A percentile compares a stretch with the other conserved stretches of the same genome.
phyloP scores from a whole-genome alignment of 176 grass and related monocot species.

The Lolium multiflorum region DNA sequence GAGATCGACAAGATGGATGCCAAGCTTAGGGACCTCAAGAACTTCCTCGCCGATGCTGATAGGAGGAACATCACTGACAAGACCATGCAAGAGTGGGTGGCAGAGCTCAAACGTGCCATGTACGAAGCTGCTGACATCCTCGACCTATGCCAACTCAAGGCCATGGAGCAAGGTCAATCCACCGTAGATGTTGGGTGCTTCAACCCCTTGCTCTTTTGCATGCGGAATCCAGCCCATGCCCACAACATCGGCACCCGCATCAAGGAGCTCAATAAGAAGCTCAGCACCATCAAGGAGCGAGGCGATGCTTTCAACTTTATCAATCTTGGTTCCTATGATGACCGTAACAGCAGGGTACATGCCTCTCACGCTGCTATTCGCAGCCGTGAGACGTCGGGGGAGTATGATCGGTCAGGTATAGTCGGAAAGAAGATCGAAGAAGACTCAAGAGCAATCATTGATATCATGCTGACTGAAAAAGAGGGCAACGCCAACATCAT shows the following conservation, averaged over 20 bases:
- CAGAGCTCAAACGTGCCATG: background rate
- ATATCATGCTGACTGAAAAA: background rate
- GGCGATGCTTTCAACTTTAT: too few species aligned
- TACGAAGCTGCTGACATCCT: background rate
- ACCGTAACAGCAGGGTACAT: background rate
- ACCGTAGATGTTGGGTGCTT: background rate
- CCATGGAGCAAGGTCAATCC: background rate
- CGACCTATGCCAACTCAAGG: constrained; percentile 28
- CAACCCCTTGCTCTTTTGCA: background rate
- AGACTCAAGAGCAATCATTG: background rate
- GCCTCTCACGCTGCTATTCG: background rate
- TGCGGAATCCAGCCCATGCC: background rate
- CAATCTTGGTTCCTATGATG: background rate
- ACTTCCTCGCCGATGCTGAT: constrained; percentile 9
- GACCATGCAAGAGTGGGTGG: too few species aligned
- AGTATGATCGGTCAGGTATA: background rate
- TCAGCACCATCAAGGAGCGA: background rate
- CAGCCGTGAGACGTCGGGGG: background rate
- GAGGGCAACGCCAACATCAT: background rate
- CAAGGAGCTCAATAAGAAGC: constrained; percentile 1
- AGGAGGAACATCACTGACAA: too few species aligned
- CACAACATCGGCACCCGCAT: constrained; percentile 21
- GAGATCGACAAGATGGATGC: constrained; percentile 18
- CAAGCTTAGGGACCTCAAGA: background rate
- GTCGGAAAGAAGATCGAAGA: constrained; percentile 38